phyloP scores from a whole-genome alignment of 2,329 filamentous ascomycete species.

The Aspergillus eucalypticola region DNA sequence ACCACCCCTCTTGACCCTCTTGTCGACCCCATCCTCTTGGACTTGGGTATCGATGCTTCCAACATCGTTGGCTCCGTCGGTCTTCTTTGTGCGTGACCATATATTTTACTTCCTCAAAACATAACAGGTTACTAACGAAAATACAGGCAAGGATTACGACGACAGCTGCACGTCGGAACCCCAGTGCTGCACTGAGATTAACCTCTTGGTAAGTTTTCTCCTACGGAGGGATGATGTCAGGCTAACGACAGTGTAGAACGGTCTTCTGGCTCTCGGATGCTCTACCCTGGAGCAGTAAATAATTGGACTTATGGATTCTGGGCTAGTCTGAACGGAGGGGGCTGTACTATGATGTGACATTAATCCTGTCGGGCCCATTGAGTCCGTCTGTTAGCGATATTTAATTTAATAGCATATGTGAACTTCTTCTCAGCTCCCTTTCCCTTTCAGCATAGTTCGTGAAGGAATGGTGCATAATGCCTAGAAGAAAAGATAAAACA shows the following conservation, averaged over 20 bases:
- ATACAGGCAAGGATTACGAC: constrained; percentile 27
- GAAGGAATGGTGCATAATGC: no score
- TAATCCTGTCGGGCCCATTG: neutral
- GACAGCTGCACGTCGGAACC: constrained; percentile 22
- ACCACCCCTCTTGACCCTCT: constrained; percentile 31
- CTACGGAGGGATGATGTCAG: neutral
- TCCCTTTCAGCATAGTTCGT: no score
- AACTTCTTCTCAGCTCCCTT: no score
- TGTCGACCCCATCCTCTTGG: constrained; percentile 28
- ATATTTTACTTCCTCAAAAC: neutral
- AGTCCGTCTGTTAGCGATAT: neutral
- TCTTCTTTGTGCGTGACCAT: constrained; percentile 25
- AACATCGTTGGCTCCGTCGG: constrained; percentile 31
- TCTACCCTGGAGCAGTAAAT: neutral
- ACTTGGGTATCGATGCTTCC: constrained; percentile 25
- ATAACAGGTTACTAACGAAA: neutral
- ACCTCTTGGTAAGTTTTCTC: constrained; percentile 27
- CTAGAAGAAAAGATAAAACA: no score
- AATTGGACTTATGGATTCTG: neutral
- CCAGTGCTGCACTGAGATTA: constrained; percentile 35
- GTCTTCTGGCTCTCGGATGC: constrained; percentile 29
- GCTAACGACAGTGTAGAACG: constrained; percentile 22
- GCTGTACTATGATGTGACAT: neutral
- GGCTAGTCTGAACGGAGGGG: neutral
- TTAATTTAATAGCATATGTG: neutral